Base-by-base conservation (phyloP, 192 early-diverging fungal species). In the Chytriomyces confervae region DNA sequence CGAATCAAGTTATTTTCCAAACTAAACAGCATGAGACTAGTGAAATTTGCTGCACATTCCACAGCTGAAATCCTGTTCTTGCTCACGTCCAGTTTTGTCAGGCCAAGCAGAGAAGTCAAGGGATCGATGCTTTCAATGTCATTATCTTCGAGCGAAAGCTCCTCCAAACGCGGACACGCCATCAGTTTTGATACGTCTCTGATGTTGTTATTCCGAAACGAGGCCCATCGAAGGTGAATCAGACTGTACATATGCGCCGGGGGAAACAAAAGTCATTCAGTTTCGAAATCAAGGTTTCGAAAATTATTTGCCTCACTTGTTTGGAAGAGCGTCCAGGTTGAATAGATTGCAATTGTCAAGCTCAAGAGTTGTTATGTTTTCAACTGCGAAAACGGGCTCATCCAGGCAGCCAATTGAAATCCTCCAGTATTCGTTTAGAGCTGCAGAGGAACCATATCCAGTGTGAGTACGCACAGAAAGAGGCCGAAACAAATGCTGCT, bases 181-280 rank as follows among this genome's bases (percentile, higher is more conserved):
- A 76, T 77, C 29, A 90, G 64, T 68, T 67, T 66, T 51, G 79
- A 72, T 8, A 90, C 76, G 72, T 90, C 88, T 6, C 75, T 18
- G 7, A 90, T 53, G 77, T 79, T 80, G 76, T 90, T 90, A 78
- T 88, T 85, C 60, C 86, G 60, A 79, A 90, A 89, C 61, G 85
- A 88, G 11, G 86, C 86, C 87, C 87, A 89, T 9, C 83, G 71
- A 23, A 90, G 80, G 61, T 87, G 80, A 0, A 80, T 66, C 69
- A 89, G 60, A 23, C 78, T 80, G 18, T 36, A 4, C 36, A 4
- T 36, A 36, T 36, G 36, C 3, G 36, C 36, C 36, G 4, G 36
- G 36, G 36, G 0, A 11, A 18, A 49, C 64, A 76, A 24, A 18
- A 72, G 24, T 71, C 2, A 36, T 70, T 27, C 62, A 20, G 16